Evolutionary conservation across 345 rosid species (phyloP), one percentile per base, ranked within the genome.

Genomic region (Salix viminalis): DNA sequence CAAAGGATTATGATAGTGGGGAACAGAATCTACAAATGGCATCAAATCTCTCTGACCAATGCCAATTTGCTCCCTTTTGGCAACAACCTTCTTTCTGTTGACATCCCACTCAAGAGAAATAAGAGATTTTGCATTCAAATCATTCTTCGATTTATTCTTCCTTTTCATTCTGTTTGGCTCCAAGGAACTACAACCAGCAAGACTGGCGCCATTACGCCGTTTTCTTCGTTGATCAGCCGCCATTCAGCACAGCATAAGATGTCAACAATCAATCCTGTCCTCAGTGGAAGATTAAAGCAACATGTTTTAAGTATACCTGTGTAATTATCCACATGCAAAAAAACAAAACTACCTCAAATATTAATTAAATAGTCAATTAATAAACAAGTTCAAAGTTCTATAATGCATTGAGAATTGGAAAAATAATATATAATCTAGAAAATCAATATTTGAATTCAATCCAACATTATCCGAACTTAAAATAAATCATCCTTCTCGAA

Each of bases 21-120:
- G 84, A 82, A 70, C 76, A 67, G 79, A 68, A 77, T 86, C 87
- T 67, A 76, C 69, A 83, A 89, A 90, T 23, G 90, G 86, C 83
- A 87, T 92, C 80, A 90, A 82, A 83, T 87, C 89, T 78, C 94
- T 93, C 71, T 74, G 62, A 77, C 90, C 86, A 46, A 96, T 48
- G 32, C 94, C 97, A 83, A 96, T 81, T 83, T 96, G 99, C 52
- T 91, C 98, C 90, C 75, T 90, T 85, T 83, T 96, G 71, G 99
- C 91, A 61, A 94, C 86, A 39, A 96, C 98, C 74, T 75, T 85
- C 60, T 84, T 89, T 66, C 74, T 72, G 68, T 75, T 85, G 50
- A 83, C 83, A 71, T 96, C 95, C 99, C 99, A 96, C 86, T 91
- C 90, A 34, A 96, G 97, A 80, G 88, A 88, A 76, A 94, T 89